phyloP scores from a whole-genome alignment of 352 stramenopile genomes.

The Phytophthora hibernalis region DNA sequence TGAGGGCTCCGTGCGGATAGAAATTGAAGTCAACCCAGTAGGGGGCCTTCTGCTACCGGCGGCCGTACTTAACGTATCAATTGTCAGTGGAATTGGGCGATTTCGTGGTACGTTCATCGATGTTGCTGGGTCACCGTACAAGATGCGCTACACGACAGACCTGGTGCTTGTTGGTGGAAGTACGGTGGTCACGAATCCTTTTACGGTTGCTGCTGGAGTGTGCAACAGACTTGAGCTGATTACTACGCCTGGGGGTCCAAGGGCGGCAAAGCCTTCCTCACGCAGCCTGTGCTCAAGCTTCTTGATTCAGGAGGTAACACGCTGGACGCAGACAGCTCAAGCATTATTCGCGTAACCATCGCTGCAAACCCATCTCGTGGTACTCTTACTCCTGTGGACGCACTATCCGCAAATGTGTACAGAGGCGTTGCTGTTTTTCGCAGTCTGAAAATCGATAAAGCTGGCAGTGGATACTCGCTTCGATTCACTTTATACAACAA shows the following conservation, averaged over 20 bases:
- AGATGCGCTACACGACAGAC: constrained; percentile 72
- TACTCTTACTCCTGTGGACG: constrained; percentile 49
- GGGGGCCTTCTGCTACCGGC: constrained; percentile 60
- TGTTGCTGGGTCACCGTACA: constrained; percentile 80
- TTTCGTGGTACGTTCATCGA: constrained; percentile 80
- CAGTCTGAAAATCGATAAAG: constrained; percentile 76
- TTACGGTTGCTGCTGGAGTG: constrained; percentile 71
- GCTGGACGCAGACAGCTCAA: constrained; percentile 71
- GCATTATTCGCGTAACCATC: constrained; percentile 66
- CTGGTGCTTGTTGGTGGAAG: constrained; percentile 57
- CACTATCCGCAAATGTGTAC: constrained; percentile 49
- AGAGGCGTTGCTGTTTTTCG: constrained; percentile 74
- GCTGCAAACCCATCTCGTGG: constrained; percentile 77
- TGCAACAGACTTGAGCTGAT: constrained; percentile 61
- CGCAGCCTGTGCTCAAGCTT: constrained; percentile 82
- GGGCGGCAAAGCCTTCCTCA: constrained; percentile 76
- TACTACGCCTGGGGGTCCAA: constrained; percentile 45
- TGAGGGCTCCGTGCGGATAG: constrained; percentile 61
- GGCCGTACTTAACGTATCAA: constrained; percentile 52
- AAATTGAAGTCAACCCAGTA: constrained; percentile 73
- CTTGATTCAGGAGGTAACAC: constrained; percentile 79
- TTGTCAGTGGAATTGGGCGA: constrained; percentile 61
- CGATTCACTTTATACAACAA: constrained; percentile 74
- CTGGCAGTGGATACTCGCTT: constrained; percentile 77
- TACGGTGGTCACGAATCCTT: constrained; percentile 74